Conservation (phyloP, 202 grass and related monocot species). For the Setaria viridis region DNA sequence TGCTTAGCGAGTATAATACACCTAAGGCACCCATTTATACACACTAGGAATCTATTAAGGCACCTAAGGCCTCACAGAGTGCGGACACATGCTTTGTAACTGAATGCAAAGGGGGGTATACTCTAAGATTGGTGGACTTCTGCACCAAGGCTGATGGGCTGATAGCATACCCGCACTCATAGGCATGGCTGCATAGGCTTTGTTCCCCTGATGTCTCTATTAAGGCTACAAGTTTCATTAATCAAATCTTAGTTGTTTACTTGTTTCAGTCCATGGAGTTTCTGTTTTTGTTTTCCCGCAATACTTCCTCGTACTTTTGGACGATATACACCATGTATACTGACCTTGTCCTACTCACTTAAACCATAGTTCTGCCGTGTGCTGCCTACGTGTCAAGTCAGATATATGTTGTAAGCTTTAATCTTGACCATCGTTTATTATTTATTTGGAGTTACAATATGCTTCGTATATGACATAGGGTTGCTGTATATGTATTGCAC, state of each 20-base stretch:
- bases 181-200: background rate
- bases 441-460: conserved; percentile 14
- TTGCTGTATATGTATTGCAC: conserved; percentile 2
- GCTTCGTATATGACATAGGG: background rate
- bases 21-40: background rate
- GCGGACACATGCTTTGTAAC: background rate
- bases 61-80: background rate
- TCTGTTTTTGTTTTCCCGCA: background rate
- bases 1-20: background rate
- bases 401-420: background rate
- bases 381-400: no score
- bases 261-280: background rate
- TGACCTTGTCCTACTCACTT: conserved; percentile 1
- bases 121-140: background rate
- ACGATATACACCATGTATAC: background rate
- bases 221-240: background rate
- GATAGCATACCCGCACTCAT: background rate
- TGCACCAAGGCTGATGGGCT: background rate
- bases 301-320: background rate
- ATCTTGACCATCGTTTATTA: background rate
- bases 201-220: background rate
- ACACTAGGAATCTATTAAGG: background rate
- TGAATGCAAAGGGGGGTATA: background rate
- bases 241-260: background rate
- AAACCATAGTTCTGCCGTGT: conserved; percentile 18